Base-by-base conservation (phyloP, 2,329 filamentous ascomycete genomes). In the Talaromyces sp. region DNA sequence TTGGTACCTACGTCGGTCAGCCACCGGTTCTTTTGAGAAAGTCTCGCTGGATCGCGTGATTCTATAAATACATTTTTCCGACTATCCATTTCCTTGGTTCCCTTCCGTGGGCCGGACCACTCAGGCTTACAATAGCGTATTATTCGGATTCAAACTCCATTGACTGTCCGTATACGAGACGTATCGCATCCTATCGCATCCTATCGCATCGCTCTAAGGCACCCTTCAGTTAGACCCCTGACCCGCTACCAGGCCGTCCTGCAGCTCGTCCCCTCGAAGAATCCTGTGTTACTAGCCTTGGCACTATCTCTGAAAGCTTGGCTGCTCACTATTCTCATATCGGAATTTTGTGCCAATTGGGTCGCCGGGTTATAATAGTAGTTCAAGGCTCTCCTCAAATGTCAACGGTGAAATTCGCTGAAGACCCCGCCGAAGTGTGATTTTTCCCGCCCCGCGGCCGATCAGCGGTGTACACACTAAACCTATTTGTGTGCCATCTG, bases 31-130 rank as follows among this genome's bases (percentile, higher is more conserved):
- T 49, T 45, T 35, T 43, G 24, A 27, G 46, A 42, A 22, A 29
- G 32, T 46, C 22, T 46, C 47, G 50, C 39, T 30, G 30, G 22
- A 58, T 52, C 36, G 54, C 35, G 40, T 47, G 54, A 45, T 61
- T 61, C 56, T 58, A 61, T 57, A 49, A 59, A 59, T 61, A 61
- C 52, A 47, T 52, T 47, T 46, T 47, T 41, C 20, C 19, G 45
- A 29, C 19, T 33, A 20, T 35, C 45, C 29, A 20, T 49, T 22
- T 41, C 19, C 44, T 16, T 30, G 16, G 33, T 43, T 43, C 16
- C 19, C 29, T 19, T 7, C 20, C 35, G 27, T 39, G 39, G 19
- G n/a, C 20, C 33, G 33, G 33, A 39, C 22, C 33, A 40, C 22
- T n/a, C 33, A 19, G 41, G 29, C 32, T 30, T 36, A 19, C n/a